Evolutionary conservation across 805 yeast species (phyloP), one percentile per base, ranked within the genome.

Genomic region (Yarrowia keelungensis): DNA sequence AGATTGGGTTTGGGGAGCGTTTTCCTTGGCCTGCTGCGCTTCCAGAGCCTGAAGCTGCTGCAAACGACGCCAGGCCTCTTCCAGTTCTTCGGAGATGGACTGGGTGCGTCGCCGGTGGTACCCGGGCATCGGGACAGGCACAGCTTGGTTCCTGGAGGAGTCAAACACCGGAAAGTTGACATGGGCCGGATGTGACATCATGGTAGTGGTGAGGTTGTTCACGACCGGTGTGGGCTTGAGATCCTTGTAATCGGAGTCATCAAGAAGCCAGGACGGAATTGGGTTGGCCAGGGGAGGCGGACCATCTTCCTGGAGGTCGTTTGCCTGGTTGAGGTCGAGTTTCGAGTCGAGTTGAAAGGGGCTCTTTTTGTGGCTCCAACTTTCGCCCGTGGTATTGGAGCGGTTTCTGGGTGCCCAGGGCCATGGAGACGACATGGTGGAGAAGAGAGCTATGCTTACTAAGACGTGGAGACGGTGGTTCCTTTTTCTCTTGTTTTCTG

Each of bases 281-380:
- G 65, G 50, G 16, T 59, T 45, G 35, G 42, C 50, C 36, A 59
- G 8, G 16, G 65, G 41, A 11, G 41, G 42, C 14, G 51, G 16
- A 2, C 35, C 51, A 4, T 45, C 65, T 7, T 45, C 51, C 3
- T 11, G 10, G 3, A 14, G 22, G 39, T 59, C 43, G 16, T 8
- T 14, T 8, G 8, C 15, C 19, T 56, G 62, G 19, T 56, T 56
- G 47, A 26, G 47, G 22, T 56, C 47, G 14, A 11, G 41, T 56
- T 26, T 56, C 47, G 41, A 47, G 22, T 41, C 15, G 15, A 41
- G 8, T 5, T 19, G 32, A 10, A 53, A 53, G 36, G 59, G 59
- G 59, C 45, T 53, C 59, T 53, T 53, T 56, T 56, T 56, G 62
- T 56, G 62, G 36, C 38, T 32, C 62, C 62, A 41, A 8, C 32